Base-by-base conservation (phyloP, 345 rosid species). In the Zanthoxylum bungeanum region DNA sequence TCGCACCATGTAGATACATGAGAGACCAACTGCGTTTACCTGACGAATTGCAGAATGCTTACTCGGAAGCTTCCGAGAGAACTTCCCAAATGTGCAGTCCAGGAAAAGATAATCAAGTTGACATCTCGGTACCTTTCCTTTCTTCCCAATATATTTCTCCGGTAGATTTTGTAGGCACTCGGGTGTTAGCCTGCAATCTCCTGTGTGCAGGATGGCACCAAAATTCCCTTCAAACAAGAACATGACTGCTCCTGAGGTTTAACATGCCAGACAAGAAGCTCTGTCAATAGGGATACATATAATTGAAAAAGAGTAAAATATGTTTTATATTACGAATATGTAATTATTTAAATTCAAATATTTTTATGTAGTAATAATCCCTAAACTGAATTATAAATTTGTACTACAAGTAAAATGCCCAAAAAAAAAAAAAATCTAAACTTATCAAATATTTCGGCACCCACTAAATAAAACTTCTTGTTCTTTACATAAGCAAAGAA, bases 171-270 rank as follows among this genome's bases (percentile, higher is more conserved):
- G 85, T 17, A 91, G 30, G 44, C 91, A 89, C 72, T 89, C 96
- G 0, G 75, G 75, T 30, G 89, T 88, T 75, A 93, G 89, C 84
- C 97, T 87, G 80, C 96, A 89, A 80, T 93, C 97, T 80, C 98
- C 97, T 24, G 96, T 86, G 83, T 91, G 96, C 78, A 91, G 85
- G 73, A 93, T 84, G 65, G 83, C 87, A 72, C 98, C 98, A 55
- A 91, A 93, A 71, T 68, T 73, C 24, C 98, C 97, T 82, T 91
- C 93, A 75, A 93, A 91, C 82, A 93, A 81, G 85, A 89, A 91
- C 97, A 88, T 91, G n/a, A 89, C 93, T 44, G 97, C 96, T 79
- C 98, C 98, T 89, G 90, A 75, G 73, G 78, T 84, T 81, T 66
- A 75, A 68, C 74, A 79, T 75, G 56, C 73, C 78, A 76, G 69